A percentile compares a stretch with the other conserved stretches of the same genome.
These are phyloP conservation scores for Termitomyces sp. DNA, from an alignment of 768 basidiomycete genomes.

Conservation along the genomic window DNA sequence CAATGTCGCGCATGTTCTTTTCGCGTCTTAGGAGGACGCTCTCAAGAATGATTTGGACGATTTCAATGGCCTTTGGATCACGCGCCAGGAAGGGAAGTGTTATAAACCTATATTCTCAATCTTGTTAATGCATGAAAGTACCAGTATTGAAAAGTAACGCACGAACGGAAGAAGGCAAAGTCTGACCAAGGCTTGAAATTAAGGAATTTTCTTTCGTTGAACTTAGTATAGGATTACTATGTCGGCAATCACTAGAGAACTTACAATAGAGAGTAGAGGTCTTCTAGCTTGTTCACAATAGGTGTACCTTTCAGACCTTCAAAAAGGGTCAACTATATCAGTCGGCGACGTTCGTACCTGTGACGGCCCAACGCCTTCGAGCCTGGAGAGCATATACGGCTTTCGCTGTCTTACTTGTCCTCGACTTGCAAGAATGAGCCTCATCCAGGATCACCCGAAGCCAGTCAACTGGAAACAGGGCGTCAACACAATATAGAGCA, in stretches of 20 bases:
- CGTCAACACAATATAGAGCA: background rate
- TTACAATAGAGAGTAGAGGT: constrained; percentile 79
- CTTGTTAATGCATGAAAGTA: constrained; percentile 1
- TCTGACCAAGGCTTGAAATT: constrained; percentile 78
- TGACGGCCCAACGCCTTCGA: constrained; percentile 84
- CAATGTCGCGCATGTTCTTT: constrained; percentile 84
- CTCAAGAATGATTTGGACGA: constrained; percentile 92
- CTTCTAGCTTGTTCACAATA: constrained; percentile 90
- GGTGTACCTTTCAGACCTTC: constrained; percentile 59
- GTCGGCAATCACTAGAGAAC: constrained; percentile 11
- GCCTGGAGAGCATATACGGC: constrained; percentile 83
- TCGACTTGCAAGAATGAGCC: constrained; percentile 91
- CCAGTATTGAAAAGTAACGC: constrained; percentile 18
- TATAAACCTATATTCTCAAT: constrained; percentile 59
- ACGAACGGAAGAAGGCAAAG: constrained; percentile 87
- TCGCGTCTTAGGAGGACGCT: constrained; percentile 83
- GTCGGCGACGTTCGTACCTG: constrained; percentile 36
- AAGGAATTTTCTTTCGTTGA: constrained; percentile 59
- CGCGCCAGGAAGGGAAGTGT: constrained; percentile 87
- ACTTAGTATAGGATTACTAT: background rate
- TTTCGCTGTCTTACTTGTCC: constrained; percentile 80
- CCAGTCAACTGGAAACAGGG: constrained; percentile 58
- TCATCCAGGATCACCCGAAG: constrained; percentile 84
- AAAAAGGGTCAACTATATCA: background rate
- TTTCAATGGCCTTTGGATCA: constrained; percentile 89